Evolutionary conservation across 2,329 filamentous ascomycete genomes (phyloP).

Genomic region (Akanthomyces uredinophilus): DNA sequence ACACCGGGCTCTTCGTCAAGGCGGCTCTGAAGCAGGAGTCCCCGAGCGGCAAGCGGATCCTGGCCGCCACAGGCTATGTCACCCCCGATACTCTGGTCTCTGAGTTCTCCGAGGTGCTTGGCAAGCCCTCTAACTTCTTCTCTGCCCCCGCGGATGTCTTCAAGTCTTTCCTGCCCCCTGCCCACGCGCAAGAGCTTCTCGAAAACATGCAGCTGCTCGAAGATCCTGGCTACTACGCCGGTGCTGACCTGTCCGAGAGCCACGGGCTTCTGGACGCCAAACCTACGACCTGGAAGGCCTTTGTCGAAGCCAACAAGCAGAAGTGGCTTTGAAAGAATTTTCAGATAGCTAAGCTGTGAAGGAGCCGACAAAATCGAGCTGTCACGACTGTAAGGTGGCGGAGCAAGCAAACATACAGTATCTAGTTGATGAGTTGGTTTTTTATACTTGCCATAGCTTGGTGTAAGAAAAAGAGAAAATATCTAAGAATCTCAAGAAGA

Average conservation of each 20-base stretch:
- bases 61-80: constrained; percentile 33
- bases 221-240: constrained; percentile 37
- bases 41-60: constrained; percentile 29
- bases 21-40: constrained; percentile 26
- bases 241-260: constrained; percentile 29
- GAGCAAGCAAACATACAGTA: too few relatives aligned
- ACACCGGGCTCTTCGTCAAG: constrained; percentile 36
- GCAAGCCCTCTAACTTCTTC: constrained; percentile 27
- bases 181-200: constrained; percentile 31
- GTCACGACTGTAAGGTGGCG: too few relatives aligned
- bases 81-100: constrained; percentile 27
- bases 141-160: constrained; percentile 31
- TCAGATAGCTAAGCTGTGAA: too few relatives aligned
- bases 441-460: too few relatives aligned
- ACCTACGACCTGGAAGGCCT: constrained; percentile 30
- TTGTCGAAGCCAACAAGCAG: constrained; percentile 16
- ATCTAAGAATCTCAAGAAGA: too few relatives aligned
- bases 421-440: too few relatives aligned
- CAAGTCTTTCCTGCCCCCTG: constrained; percentile 28
- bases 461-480: too few relatives aligned
- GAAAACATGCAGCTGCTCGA: constrained; percentile 40
- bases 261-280: constrained; percentile 29
- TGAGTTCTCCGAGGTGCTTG: constrained; percentile 31
- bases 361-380: too few relatives aligned
- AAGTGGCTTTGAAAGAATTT: constrained; percentile 21